Percentiles rank a stretch among this genome's conserved stretches.
Evolutionary conservation across 164 flowering plant species (phyloP).

Genomic region (Vitis labrusca): DNA sequence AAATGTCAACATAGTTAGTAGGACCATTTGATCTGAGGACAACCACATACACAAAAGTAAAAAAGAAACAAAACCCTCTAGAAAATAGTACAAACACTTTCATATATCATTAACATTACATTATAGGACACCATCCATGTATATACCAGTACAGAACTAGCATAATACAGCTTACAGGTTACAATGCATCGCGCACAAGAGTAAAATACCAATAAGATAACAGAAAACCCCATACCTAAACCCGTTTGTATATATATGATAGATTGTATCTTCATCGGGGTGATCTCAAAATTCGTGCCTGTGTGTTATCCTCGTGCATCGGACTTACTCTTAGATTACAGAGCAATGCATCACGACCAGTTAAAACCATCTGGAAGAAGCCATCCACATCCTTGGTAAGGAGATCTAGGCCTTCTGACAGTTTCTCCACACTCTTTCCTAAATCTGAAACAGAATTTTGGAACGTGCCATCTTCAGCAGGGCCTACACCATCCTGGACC

Average conservation of each 20-base stretch:
- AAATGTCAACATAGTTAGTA: too few relatives aligned
- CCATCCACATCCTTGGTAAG: constrained; percentile 68
- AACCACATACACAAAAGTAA: not conserved
- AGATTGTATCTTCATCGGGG: not conserved
- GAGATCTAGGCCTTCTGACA: constrained; percentile 64
- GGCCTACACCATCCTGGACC: constrained; percentile 29
- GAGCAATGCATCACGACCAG: constrained; percentile 87
- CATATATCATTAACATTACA: constrained; percentile 13
- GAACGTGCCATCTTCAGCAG: constrained; percentile 30
- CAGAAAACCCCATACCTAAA: constrained; percentile 11
- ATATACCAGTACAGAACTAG: not conserved
- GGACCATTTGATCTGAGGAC: too few relatives aligned
- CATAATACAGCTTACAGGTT: constrained; percentile 2
- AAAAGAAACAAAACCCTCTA: not conserved
- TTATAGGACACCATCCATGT: constrained; percentile 8
- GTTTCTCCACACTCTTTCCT: constrained; percentile 30
- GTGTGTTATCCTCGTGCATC: constrained; percentile 17
- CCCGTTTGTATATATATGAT: constrained; percentile 3
- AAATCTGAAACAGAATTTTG: constrained; percentile 36
- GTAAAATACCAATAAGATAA: not conserved
- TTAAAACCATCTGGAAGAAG: constrained; percentile 76
- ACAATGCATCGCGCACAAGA: not conserved
- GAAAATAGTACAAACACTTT: constrained; percentile 3
- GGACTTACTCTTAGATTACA: constrained; percentile 50
- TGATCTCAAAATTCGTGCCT: constrained; percentile 27